phyloP scores from a whole-genome alignment of 2,329 filamentous ascomycete genomes.

The Ascochyta fabae region DNA sequence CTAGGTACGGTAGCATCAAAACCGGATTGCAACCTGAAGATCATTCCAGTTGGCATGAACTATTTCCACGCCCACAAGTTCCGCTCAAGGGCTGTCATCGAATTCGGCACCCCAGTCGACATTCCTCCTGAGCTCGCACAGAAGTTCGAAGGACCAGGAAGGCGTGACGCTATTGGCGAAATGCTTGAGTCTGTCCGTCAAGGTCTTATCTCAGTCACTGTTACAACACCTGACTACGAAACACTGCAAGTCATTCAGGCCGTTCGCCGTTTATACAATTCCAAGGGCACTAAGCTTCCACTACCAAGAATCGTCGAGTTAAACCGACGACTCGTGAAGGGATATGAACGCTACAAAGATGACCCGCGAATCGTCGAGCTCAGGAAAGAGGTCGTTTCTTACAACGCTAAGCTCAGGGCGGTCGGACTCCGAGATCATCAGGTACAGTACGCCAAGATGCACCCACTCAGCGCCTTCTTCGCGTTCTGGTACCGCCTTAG shows the following conservation, averaged over 20 bases:
- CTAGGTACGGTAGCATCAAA: constrained; percentile 85
- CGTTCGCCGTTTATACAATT: constrained; percentile 89
- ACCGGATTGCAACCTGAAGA: constrained; percentile 87
- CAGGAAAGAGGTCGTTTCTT: constrained; percentile 76
- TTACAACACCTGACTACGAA: constrained; percentile 92
- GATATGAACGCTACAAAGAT: constrained; percentile 91
- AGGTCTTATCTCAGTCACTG: constrained; percentile 84
- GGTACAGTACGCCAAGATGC: constrained; percentile 88
- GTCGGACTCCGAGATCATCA: constrained; percentile 92
- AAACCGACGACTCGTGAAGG: constrained; percentile 87
- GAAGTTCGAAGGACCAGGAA: constrained; percentile 76
- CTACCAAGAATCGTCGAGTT: constrained; percentile 92
- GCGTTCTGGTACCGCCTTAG: constrained; percentile 79
- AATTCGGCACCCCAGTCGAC: constrained; percentile 90
- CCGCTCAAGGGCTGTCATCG: constrained; percentile 90
- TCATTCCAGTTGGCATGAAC: constrained; percentile 98
- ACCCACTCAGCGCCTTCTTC: constrained; percentile 74
- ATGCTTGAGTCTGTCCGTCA: constrained; percentile 88
- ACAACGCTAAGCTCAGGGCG: constrained; percentile 85
- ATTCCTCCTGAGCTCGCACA: constrained; percentile 82
- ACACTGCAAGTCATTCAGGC: constrained; percentile 91
- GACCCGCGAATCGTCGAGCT: constrained; percentile 82
- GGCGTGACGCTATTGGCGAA: constrained; percentile 81
- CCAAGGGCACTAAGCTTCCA: constrained; percentile 90
- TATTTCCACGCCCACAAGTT: constrained; percentile 99